Evolutionary conservation across 805 yeast species (phyloP).

Genomic region (Saccharomycopsis capsularis): DNA sequence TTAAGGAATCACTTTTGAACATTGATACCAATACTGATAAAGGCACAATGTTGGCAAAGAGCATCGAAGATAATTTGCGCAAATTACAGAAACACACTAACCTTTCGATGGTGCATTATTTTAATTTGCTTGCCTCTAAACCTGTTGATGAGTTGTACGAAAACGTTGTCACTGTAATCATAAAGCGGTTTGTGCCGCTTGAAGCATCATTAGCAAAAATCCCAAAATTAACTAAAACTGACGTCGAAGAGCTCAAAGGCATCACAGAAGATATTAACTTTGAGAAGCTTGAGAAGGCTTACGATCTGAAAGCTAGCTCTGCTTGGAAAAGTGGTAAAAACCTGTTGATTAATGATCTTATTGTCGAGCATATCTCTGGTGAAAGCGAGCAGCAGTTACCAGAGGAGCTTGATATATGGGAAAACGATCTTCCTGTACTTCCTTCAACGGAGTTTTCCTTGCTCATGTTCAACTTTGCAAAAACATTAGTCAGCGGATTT

Average conservation of each 20-base stretch:
- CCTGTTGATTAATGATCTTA: too few relatives aligned
- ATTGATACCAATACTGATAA: too few relatives aligned
- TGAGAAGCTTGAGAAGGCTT: too few relatives aligned
- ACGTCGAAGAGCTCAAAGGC: too few relatives aligned
- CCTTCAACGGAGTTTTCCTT: slow-evolving; percentile 13
- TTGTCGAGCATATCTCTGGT: not conserved
- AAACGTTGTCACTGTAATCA: not conserved
- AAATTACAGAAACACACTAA: not conserved
- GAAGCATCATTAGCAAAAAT: too few relatives aligned
- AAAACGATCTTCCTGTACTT: slow-evolving; percentile 15
- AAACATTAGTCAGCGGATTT: not conserved
- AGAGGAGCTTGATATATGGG: slow-evolving; percentile 17
- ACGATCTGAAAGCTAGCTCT: too few relatives aligned
- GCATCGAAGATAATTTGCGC: not conserved
- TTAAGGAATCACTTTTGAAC: not conserved
- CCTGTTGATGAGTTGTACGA: not conserved
- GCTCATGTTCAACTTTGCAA: slow-evolving; percentile 4
- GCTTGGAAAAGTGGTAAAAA: too few relatives aligned
- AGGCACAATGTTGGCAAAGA: too few relatives aligned
- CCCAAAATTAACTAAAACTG: too few relatives aligned
- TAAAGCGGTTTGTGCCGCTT: not conserved
- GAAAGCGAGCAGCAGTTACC: slow-evolving; percentile 1
- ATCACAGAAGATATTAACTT: not conserved
- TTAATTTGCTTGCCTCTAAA: not conserved
- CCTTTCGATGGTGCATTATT: not conserved